A percentile compares a stretch with the other conserved stretches of the same genome.
Conservation (phyloP, 2,329 filamentous ascomycete species). For the Seiridium cupressi region DNA sequence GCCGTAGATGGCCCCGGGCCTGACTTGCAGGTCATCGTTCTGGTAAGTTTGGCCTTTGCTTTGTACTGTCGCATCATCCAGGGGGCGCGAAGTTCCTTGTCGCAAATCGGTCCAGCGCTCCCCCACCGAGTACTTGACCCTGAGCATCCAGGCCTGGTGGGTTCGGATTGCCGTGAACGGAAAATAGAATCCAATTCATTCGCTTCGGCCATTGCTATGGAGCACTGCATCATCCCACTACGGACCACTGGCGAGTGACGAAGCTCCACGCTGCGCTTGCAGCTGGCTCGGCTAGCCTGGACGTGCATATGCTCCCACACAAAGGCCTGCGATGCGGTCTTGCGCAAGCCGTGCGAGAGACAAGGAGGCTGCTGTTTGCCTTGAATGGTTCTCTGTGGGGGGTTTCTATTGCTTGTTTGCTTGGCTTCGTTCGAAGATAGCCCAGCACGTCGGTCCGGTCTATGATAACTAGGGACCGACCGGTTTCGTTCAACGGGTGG, state of each 20-base stretch:
- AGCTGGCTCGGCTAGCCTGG: neutral
- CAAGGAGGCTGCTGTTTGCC: too few relatives aligned
- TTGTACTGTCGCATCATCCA: neutral
- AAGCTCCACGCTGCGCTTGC: neutral
- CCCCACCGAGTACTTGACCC: neutral
- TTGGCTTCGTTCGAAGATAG: too few relatives aligned
- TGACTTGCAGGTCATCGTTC: slow-evolving; percentile 70
- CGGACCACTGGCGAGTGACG: neutral
- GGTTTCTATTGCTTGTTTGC: too few relatives aligned
- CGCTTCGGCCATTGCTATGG: neutral
- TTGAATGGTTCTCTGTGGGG: too few relatives aligned
- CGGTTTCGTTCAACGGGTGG: too few relatives aligned
- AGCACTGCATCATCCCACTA: neutral
- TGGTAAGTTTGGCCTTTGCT: slow-evolving; percentile 52
- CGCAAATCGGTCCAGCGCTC: neutral
- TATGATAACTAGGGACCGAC: too few relatives aligned
- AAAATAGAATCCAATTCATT: neutral
- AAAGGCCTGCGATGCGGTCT: too few relatives aligned
- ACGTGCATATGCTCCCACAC: too few relatives aligned
- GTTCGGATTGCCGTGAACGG: neutral
- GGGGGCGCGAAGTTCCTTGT: neutral
- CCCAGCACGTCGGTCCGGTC: too few relatives aligned
- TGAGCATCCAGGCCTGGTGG: too few relatives aligned
- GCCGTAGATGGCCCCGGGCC: slow-evolving; percentile 29
- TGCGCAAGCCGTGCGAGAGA: too few relatives aligned